A percentile compares a stretch with the other conserved stretches of the same genome.
Conservation (phyloP, 73 alveolate genomes). For the Paramecium octaurelia region DNA sequence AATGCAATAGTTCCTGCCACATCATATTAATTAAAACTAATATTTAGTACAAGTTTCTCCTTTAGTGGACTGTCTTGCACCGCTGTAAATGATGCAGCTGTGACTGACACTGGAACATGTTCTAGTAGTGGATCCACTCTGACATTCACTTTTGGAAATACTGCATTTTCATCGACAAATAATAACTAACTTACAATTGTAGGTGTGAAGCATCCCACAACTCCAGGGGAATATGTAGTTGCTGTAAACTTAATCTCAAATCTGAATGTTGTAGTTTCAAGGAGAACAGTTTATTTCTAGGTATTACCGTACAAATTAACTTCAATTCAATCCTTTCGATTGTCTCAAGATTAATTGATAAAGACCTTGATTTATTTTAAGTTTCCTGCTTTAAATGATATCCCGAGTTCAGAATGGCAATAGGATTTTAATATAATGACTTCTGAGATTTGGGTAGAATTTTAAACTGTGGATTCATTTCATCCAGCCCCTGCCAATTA, state of each 20-base stretch:
- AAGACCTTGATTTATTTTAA: neutral
- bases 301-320: neutral
- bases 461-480: neutral
- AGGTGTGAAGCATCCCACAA: neutral
- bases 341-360: neutral
- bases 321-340: neutral
- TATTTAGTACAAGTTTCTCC: neutral
- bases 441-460: slow-evolving; percentile 37
- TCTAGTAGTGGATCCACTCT: neutral
- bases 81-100: neutral
- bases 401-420: slow-evolving; percentile 21
- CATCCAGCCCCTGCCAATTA: slow-evolving; percentile 15
- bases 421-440: neutral
- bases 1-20: neutral
- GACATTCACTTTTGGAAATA: slow-evolving; percentile 27
- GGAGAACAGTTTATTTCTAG: neutral
- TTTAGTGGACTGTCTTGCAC: neutral
- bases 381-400: slow-evolving; percentile 1
- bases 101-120: neutral
- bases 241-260: neutral
- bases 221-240: slow-evolving; percentile 11
- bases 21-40: neutral
- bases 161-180: neutral
- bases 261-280: neutral
- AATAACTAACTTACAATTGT: neutral